These are phyloP conservation scores for Arachis hypogaea DNA, from an alignment of 306 rosid species.

Conservation along the genomic window DNA sequence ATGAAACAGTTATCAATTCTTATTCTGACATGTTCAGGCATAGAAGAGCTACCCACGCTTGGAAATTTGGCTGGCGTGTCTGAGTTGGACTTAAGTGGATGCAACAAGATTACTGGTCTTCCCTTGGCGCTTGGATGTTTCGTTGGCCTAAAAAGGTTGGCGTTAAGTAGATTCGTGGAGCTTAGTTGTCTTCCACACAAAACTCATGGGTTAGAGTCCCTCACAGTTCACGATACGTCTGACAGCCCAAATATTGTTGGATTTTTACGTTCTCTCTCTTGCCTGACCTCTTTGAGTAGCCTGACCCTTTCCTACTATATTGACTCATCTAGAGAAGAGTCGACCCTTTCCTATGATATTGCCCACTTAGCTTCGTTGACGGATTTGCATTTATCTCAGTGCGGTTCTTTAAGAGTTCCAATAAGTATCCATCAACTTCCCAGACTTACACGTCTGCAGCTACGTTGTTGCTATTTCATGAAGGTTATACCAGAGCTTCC, in stretches of 20 bases:
- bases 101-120: neutral
- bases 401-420: constrained; percentile 26
- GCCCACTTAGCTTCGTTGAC: neutral
- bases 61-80: too few species aligned
- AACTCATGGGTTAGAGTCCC: neutral
- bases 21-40: neutral
- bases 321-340: neutral
- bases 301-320: too few species aligned
- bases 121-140: neutral
- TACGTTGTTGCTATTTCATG: neutral
- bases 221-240: neutral
- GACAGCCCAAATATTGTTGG: too few species aligned
- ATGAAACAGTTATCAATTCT: constrained; percentile 8
- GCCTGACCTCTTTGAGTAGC: neutral
- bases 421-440: constrained; percentile 13
- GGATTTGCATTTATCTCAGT: neutral
- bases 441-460: neutral
- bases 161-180: too few species aligned
- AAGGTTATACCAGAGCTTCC: constrained; percentile 29
- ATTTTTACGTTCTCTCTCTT: neutral
- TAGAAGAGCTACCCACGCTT: constrained; percentile 4
- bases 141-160: neutral
- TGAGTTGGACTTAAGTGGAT: too few species aligned
- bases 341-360: constrained; percentile 17
- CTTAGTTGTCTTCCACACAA: too few species aligned